A percentile compares a stretch with the other conserved stretches of the same genome.
phyloP scores from a whole-genome alignment of 1,284 basidiomycete species.

The Apiotrichum gamsii region DNA sequence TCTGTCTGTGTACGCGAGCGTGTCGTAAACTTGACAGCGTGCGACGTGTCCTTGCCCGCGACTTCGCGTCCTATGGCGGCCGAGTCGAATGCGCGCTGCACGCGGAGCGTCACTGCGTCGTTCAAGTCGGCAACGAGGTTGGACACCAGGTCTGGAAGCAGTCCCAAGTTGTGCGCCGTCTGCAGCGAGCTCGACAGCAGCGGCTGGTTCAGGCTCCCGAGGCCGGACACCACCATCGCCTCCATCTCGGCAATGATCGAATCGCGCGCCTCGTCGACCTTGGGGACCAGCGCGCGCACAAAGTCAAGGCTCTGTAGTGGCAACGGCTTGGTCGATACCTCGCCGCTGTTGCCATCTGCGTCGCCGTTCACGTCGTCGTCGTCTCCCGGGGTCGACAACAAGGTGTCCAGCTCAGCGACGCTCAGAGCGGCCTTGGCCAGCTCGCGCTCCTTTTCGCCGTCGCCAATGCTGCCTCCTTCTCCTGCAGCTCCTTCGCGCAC shows the following conservation, averaged over 20 bases:
- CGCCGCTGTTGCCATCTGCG: slow-evolving; percentile 4
- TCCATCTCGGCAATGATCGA: slow-evolving; percentile 79
- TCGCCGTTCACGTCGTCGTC: not conserved
- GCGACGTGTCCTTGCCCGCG: slow-evolving; percentile 51
- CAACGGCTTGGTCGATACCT: slow-evolving; percentile 12
- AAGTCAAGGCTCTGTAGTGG: slow-evolving; percentile 62
- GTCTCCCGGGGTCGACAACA: slow-evolving; percentile 1
- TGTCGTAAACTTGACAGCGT: slow-evolving; percentile 35
- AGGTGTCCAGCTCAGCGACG: slow-evolving; percentile 65
- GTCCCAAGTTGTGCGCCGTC: slow-evolving; percentile 84
- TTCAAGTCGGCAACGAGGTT: slow-evolving; percentile 73
- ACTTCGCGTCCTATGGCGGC: slow-evolving; percentile 77
- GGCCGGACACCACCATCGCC: slow-evolving; percentile 69
- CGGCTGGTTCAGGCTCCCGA: slow-evolving; percentile 71
- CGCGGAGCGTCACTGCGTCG: slow-evolving; percentile 72
- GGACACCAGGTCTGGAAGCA: slow-evolving; percentile 74
- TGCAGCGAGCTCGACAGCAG: slow-evolving; percentile 84
- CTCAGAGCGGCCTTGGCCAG: slow-evolving; percentile 85
- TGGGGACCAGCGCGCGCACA: slow-evolving; percentile 62
- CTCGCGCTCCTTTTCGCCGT: slow-evolving; percentile 73
- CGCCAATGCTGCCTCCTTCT: slow-evolving; percentile 34
- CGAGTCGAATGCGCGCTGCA: slow-evolving; percentile 76
- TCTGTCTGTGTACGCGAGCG: slow-evolving; percentile 62
- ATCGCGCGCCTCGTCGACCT: slow-evolving; percentile 62
- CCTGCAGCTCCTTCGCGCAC: slow-evolving; percentile 43